Conservation (phyloP, 2,329 filamentous ascomycete species). For the Ceratocystis ficicola region DNA sequence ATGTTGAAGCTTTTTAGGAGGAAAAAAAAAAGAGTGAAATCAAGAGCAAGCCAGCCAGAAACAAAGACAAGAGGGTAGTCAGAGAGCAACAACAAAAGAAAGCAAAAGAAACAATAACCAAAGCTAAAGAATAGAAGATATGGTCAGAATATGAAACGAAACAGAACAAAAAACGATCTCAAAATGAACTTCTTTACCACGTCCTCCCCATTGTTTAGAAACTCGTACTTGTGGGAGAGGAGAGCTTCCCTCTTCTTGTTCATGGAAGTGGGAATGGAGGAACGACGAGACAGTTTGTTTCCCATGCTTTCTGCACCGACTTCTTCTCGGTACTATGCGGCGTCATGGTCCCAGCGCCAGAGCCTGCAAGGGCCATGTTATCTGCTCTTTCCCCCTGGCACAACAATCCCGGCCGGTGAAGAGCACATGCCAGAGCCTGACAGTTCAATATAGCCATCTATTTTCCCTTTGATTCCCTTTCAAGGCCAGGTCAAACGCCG, state of each 20-base stretch:
- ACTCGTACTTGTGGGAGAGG: not conserved
- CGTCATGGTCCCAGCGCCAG: not conserved
- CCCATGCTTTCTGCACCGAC: not conserved
- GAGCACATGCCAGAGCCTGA: not conserved
- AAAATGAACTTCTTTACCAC: constrained; percentile 2
- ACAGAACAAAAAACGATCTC: constrained; percentile 7
- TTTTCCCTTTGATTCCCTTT: not conserved
- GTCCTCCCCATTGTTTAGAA: not conserved
- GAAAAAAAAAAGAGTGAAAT: too few species aligned
- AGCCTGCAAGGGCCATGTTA: not conserved
- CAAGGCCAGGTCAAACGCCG: not conserved
- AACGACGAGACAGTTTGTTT: constrained; percentile 2
- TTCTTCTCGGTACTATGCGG: not conserved
- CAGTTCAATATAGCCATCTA: not conserved
- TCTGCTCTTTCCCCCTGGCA: not conserved
- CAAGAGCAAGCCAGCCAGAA: constrained; percentile 8
- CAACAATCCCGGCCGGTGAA: not conserved
- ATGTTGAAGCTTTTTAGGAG: constrained; percentile 10
- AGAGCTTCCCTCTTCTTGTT: not conserved
- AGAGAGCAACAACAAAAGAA: constrained; percentile 12
- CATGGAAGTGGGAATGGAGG: not conserved
- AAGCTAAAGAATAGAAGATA: constrained; percentile 5
- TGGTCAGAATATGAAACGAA: constrained; percentile 7
- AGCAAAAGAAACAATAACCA: constrained; percentile 7
- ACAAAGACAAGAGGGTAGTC: constrained; percentile 3